Conservation (phyloP, 257 asterid genomes). For the Solanum pimpinellifolium region DNA sequence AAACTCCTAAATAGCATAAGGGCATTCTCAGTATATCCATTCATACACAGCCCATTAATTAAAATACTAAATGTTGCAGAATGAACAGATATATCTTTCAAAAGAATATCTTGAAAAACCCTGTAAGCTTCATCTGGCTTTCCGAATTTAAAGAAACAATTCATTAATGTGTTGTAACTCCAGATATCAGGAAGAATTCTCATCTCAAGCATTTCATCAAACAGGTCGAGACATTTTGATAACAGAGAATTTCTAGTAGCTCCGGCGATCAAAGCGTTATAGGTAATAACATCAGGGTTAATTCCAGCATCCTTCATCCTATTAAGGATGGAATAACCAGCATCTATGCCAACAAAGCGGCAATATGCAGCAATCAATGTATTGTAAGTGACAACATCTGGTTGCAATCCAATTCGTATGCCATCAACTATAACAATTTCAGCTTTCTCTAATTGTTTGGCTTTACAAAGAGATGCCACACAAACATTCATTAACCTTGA, state of each 20-base stretch:
- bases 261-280: neutral
- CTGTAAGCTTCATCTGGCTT: neutral
- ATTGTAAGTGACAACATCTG: conserved; percentile 1
- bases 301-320: neutral
- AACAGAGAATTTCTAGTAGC: neutral
- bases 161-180: neutral
- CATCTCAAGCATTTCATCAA: neutral
- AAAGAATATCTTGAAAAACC: neutral
- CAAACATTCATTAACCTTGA: neutral
- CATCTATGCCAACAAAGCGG: neutral
- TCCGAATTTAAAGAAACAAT: neutral
- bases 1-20: neutral
- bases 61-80: neutral
- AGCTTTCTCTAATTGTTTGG: neutral
- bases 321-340: neutral
- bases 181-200: neutral
- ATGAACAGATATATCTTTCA: neutral
- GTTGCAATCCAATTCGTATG: neutral
- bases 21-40: neutral
- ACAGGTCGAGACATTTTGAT: neutral
- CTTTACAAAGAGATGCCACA: neutral
- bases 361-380: neutral
- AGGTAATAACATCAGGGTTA: neutral
- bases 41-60: neutral
- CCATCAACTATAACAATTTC: neutral